Base-by-base conservation (phyloP, 1,139 yeast genomes). In the Pichia sp. region DNA sequence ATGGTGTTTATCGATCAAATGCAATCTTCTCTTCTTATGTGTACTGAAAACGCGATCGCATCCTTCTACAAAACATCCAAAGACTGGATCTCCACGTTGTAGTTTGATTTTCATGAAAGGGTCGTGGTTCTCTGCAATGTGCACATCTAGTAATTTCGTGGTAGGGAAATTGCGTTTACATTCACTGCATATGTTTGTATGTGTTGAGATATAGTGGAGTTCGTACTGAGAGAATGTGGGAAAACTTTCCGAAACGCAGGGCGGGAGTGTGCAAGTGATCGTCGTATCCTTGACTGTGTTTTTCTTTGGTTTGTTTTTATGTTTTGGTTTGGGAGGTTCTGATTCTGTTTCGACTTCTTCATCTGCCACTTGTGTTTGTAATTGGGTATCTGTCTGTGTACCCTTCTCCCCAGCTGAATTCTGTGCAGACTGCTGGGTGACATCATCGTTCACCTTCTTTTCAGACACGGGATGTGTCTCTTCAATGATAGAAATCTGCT, bases 81-180 rank as follows among this genome's bases (percentile, higher is more conserved):
- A 69, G 4, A 63, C 60, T 22, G 58, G 59, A 10, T 58, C 64
- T 0, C 73, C 74, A 15, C 52, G 49, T 28, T 67, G 69, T 33
- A 52, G 50, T 29, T 51, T 48, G 3, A 65, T 56, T 18, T 47
- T 50, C n/a, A 56, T 49, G 32, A 74, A 63, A 3, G 78, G 74
- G 47, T 73, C 69, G 47, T 76, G 82, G 35, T 59, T 58, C 43
- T 75, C 82, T 23, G 64, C 63, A 5, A 73, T 61, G 47, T 76
- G 83, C 15, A 74, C 45, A 5, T 63, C 60, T 20, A 75, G 52
- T 9, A 66, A 46, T 20, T 39, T 46, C 14, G 60, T 54, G 12
- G 60, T 58, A 0, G 77, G 75, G 41, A 74, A 69, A 34, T 51
- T 53, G 29, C 52, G 56, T 12, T 50, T 47, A 48, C 83, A 76